Percentiles rank a stretch among this genome's conserved stretches.
phyloP scores from a whole-genome alignment of 2,329 filamentous ascomycete genomes.

The Rhytidhysteron rufulum region DNA sequence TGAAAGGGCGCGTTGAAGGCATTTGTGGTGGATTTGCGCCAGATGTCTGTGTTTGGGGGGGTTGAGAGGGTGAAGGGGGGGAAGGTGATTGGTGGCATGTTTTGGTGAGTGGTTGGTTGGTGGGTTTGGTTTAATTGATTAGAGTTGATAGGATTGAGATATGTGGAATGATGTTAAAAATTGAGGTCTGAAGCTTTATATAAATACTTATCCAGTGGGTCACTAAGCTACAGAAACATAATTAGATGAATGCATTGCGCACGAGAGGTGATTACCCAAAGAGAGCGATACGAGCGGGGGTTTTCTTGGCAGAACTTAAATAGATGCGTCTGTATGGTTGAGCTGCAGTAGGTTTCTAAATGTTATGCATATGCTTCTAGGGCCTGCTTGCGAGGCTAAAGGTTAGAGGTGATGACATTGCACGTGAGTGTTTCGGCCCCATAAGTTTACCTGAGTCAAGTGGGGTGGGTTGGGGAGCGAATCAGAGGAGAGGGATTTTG shows the following conservation, averaged over 20 bases:
- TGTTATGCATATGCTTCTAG: too few species aligned
- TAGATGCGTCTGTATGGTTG: too few species aligned
- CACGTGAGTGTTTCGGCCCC: too few species aligned
- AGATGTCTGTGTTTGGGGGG: constrained; percentile 66
- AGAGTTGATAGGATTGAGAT: not conserved
- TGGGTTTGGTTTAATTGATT: too few species aligned
- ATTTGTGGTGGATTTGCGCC: constrained; percentile 66
- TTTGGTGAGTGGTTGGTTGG: not conserved
- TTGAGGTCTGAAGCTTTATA: not conserved
- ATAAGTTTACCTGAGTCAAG: too few species aligned
- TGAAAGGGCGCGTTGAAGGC: constrained; percentile 55
- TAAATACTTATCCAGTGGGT: not conserved
- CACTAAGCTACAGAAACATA: too few species aligned
- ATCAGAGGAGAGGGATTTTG: too few species aligned
- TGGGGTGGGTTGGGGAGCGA: too few species aligned
- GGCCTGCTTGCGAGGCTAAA: too few species aligned
- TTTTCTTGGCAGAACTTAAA: too few species aligned
- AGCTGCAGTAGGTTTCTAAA: too few species aligned
- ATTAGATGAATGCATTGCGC: not conserved
- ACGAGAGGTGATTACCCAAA: not conserved
- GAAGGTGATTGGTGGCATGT: not conserved
- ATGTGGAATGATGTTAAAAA: not conserved
- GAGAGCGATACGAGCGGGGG: not conserved
- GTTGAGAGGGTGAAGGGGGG: constrained; percentile 19
- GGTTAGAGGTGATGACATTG: too few species aligned